Evolutionary conservation across 192 early-diverging fungal species (phyloP), one percentile per base, ranked within the genome.

Genomic region (Podila epicladia): DNA sequence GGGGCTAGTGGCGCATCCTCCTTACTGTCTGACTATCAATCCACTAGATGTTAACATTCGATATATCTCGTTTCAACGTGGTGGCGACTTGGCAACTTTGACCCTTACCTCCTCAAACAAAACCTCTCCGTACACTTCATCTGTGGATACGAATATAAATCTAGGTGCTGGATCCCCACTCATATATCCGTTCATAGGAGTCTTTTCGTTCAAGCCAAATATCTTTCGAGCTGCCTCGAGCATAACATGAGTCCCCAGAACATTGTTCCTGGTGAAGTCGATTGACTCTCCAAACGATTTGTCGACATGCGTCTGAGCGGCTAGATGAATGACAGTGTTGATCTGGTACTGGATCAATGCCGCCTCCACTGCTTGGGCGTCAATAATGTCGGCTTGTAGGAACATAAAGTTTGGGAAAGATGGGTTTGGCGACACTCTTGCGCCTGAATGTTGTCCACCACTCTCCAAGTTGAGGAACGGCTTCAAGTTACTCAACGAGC

Each of bases 241-340:
- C 58, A 95, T 74, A 4, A 93, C 92, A 74, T 95, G 94, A 26
- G 94, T 94, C 50, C 94, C 94, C 69, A 95, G 76, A 31, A 95
- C 90, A 85, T 95, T 95, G 71, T 89, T 94, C 32, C 82, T 79
- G 6, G 92, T 94, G 62, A 94, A 95, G 62, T 92, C 92, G 58
- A 93, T 89, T 9, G 94, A 94, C 72, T 94, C 88, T 9, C 91
- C 92, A 85, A 95, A 95, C 32, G 94, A 95, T 75, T 94, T 93
- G 79, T 95, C 93, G 7, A 95, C 94, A 73, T 94, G 92, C 8
- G 92, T 91, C 75, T 95, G 94, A 38, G 94, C 93, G 1, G 94
- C 94, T 55, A 95, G 85, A 74, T 95, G 94, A 60, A 93, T 83
- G 32, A 95, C 90, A 2, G 88, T 89, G 49, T 94, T 90, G 53